Evolutionary conservation across 495 filamentous ascomycete species (phyloP), one percentile per base, ranked within the genome.

Genomic region (Talaromyces borbonicus): DNA sequence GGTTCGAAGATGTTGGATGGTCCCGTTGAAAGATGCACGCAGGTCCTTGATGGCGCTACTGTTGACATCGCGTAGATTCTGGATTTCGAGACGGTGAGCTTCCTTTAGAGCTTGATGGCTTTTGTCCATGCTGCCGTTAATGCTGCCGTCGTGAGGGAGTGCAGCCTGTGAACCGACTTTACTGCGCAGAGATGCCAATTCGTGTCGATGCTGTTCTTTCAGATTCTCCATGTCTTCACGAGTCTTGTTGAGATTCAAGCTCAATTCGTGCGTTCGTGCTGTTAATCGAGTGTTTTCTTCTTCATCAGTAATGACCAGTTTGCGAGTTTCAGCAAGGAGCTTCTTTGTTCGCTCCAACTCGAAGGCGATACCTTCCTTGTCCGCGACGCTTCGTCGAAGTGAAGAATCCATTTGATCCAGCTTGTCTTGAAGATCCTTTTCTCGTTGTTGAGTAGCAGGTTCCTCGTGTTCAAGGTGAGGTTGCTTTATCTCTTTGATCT

Each of bases 281-380:
- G 58, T 55, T 8, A 74, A 60, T 8, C 60, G 61, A 6, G 60
- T 60, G 46, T 74, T 74, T 46, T 76, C 72, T 4, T 56, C 49
- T 52, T 73, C 70, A 12, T 73, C 64, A 16, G 67, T 66, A 38
- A 68, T 61, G 27, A 72, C 57, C 7, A 71, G 59, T 14, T 58
- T 50, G 19, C 71, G 66, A 0, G 65, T 53, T 56, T 74, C 72
- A 18, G 59, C 45, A 9, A 65, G 52, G 42, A 71, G 66, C 12
- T 68, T 59, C 24, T 60, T 56, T 1, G 65, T 62, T 5, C 54
- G 58, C 11, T 49, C 49, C 11, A 57, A 48, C 54, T 72, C 67
- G 8, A 52, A 40, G 18, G 68, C 65, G 11, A 60, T 51, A 0
- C 63, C 50, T 32, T 64, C 57, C 22, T 61, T 61, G 4, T 58